Base-by-base conservation (phyloP, 495 filamentous ascomycete species). In the Cetradonia linearis region DNA sequence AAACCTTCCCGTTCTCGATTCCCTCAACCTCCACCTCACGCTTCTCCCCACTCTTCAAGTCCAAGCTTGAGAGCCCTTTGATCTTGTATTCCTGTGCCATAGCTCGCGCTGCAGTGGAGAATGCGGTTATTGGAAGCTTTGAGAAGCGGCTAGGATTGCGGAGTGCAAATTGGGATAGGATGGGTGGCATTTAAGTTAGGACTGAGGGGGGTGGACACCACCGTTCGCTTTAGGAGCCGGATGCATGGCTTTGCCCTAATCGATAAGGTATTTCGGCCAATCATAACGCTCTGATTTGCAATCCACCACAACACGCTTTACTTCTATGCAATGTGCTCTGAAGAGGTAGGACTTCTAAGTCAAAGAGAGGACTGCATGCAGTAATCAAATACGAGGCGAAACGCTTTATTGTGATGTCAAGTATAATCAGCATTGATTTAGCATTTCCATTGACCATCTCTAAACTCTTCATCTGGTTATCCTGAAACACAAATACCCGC, bases 1-100 rank as follows among this genome's bases (percentile, higher is more conserved):
- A 76, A 0, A 97, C 84, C 71, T 96, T 97, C 33, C 81, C 89
- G 20, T 82, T 86, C 49, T 86, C 80, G 44, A 98, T 76, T 0
- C 92, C 93, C 64, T 97, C 91, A 0, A 98, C 84, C 66, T 95
- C 91, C 11, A 80, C 86, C 73, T 97, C 91, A 59, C 84, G 75
- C 76, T 95, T 98, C 56, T 96, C 86, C 3, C 86, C 82, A 49
- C 83, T 81, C 68, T 84, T 78, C 38, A 96, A 71, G 61, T 85
- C 79, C 30, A 94, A 76, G 60, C 83, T 84, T 33, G 80, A 77
- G 54, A 96, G 74, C 58, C 78, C 85, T 67, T 93, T 95, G 64
- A 98, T 79, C 69, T 89, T 94, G 76, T 86, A 96, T 77, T 95
- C 87, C 59, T 86, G 72, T 1, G 76, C 73, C 80, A 83, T 84